Evolutionary conservation across 495 filamentous ascomycete genomes (phyloP).

Genomic region (Podospora pseudocomata): DNA sequence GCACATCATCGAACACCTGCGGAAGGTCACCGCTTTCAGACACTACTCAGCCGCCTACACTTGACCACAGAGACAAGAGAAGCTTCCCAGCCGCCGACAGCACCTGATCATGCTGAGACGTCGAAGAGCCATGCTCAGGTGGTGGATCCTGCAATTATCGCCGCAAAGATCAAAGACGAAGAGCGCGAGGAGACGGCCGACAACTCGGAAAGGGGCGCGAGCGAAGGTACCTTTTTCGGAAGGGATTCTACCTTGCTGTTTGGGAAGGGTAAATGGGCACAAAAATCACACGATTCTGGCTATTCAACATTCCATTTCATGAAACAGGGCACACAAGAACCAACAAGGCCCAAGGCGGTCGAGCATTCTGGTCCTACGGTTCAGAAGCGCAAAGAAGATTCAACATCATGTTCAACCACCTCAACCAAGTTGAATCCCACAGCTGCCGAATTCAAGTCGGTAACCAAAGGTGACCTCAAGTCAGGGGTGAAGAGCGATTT

Average conservation of each 20-base stretch:
- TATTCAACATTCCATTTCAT: slow-evolving; percentile 12
- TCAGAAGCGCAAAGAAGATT: background rate
- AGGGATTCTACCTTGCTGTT: background rate
- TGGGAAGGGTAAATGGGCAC: background rate
- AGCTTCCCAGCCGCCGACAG: background rate
- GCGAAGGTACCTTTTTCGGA: background rate
- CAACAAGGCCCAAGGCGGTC: background rate
- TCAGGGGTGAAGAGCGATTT: slow-evolving; percentile 16
- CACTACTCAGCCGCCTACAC: slow-evolving; percentile 24
- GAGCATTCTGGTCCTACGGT: background rate
- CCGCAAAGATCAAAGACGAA: slow-evolving; percentile 21
- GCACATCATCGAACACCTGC: background rate
- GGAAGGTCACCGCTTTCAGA: slow-evolving; percentile 23
- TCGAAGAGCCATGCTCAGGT: background rate
- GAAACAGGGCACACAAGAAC: background rate
- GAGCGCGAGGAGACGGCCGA: background rate
- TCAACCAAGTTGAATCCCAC: slow-evolving; percentile 29
- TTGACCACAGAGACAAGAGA: slow-evolving; percentile 2
- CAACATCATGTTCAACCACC: background rate
- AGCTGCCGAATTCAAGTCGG: slow-evolving; percentile 31
- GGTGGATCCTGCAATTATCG: slow-evolving; percentile 24
- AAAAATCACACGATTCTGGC: slow-evolving; percentile 22
- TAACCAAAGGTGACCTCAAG: background rate
- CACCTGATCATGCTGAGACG: background rate
- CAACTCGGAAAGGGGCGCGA: background rate